Evolutionary conservation across 495 filamentous ascomycete genomes (phyloP).

Genomic region (Daldinia childiae): DNA sequence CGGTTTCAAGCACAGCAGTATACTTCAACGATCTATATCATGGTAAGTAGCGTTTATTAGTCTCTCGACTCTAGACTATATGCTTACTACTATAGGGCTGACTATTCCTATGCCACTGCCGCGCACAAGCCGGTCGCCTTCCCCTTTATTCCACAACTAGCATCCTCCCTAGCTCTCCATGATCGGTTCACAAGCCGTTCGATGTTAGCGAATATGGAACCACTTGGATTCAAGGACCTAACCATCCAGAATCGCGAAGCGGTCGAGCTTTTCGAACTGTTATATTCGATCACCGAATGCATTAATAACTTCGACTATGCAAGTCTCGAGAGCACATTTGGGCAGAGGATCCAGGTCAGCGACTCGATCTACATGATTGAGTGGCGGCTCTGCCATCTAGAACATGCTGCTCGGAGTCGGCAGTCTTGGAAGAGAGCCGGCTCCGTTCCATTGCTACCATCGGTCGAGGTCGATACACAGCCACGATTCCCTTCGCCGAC

Average conservation of each 20-base stretch:
- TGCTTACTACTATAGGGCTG: slow-evolving; percentile 37
- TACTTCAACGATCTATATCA: slow-evolving; percentile 46
- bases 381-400: slow-evolving; percentile 45
- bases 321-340: slow-evolving; percentile 39
- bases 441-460: slow-evolving; percentile 22
- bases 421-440: slow-evolving; percentile 20
- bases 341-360: slow-evolving; percentile 41
- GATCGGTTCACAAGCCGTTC: slow-evolving; percentile 41
- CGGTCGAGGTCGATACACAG: slow-evolving; percentile 12
- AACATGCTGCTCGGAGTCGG: slow-evolving; percentile 31
- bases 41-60: slow-evolving; percentile 32
- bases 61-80: not conserved
- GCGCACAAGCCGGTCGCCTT: slow-evolving; percentile 41
- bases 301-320: slow-evolving; percentile 44
- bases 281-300: slow-evolving; percentile 43
- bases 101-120: slow-evolving; percentile 47
- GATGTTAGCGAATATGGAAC: slow-evolving; percentile 31
- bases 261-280: slow-evolving; percentile 41
- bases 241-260: slow-evolving; percentile 39
- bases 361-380: slow-evolving; percentile 47
- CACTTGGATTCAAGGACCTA: slow-evolving; percentile 27
- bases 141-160: slow-evolving; percentile 45
- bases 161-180: slow-evolving; percentile 40
- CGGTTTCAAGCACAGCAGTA: slow-evolving; percentile 43
- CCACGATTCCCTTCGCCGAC: slow-evolving; percentile 25